Evolutionary conservation across 2,329 filamentous ascomycete species (phyloP).

Genomic region (Aplosporella prunicola): DNA sequence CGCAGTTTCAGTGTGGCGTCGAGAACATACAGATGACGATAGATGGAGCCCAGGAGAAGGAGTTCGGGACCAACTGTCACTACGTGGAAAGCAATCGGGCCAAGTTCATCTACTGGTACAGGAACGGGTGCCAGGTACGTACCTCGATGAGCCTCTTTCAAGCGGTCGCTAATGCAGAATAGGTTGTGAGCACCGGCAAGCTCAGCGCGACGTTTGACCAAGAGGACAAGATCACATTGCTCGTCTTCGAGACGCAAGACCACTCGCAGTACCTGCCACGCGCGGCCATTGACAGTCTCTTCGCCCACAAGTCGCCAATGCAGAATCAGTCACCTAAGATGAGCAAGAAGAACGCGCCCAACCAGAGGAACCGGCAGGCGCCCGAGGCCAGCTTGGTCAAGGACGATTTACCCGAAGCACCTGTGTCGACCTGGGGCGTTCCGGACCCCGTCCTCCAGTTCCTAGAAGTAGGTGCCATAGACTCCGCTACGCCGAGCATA

Average conservation of each 20-base stretch:
- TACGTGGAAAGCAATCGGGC: conserved; percentile 68
- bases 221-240: conserved; percentile 69
- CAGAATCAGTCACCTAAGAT: conserved; percentile 49
- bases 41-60: conserved; percentile 54
- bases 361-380: conserved; percentile 40
- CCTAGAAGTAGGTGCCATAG: conserved; percentile 48
- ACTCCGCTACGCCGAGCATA: conserved; percentile 11
- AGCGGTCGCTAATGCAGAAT: conserved; percentile 16
- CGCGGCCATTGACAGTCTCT: conserved; percentile 42
- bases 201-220: conserved; percentile 71
- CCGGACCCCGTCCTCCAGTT: conserved; percentile 49
- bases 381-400: conserved; percentile 35
- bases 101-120: conserved; percentile 83
- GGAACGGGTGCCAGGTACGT: conserved; percentile 70
- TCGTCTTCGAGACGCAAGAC: conserved; percentile 68
- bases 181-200: conserved; percentile 70
- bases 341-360: conserved; percentile 47
- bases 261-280: conserved; percentile 81
- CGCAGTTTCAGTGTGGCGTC: conserved; percentile 79
- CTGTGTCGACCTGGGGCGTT: conserved; percentile 44
- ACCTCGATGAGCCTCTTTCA: not conserved
- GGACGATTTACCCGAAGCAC: conserved; percentile 36
- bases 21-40: conserved; percentile 77
- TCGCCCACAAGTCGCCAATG: conserved; percentile 40
- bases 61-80: conserved; percentile 54